Conservation (phyloP, 2,329 filamentous ascomycete species). For the Aspergillus novoparasiticus region DNA sequence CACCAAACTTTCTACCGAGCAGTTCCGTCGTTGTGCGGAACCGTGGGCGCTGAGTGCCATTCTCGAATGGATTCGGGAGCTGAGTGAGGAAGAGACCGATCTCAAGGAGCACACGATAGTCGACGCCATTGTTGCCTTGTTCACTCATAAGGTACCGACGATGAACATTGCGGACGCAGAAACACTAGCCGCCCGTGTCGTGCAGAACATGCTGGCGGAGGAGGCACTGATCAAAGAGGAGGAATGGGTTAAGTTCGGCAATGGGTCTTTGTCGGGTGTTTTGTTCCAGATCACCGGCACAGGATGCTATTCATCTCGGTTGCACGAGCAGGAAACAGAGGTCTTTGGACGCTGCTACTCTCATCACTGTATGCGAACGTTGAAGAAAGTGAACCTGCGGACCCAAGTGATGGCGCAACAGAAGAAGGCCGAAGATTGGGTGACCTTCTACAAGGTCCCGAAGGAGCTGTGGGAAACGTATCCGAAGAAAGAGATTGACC, state of each 20-base stretch:
- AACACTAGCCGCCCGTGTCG: constrained; percentile 74
- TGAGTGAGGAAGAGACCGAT: constrained; percentile 90
- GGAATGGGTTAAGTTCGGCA: constrained; percentile 95
- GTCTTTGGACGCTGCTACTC: constrained; percentile 84
- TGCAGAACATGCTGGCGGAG: constrained; percentile 76
- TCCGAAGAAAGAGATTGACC: constrained; percentile 83
- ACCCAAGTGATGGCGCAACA: constrained; percentile 69
- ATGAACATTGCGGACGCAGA: constrained; percentile 99
- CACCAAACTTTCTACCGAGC: constrained; percentile 74
- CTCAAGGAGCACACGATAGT: constrained; percentile 81
- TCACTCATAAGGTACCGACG: constrained; percentile 92
- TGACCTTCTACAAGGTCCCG: constrained; percentile 80
- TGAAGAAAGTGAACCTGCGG: constrained; percentile 91
- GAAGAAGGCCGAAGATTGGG: constrained; percentile 79
- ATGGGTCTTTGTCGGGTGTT: constrained; percentile 80
- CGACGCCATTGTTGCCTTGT: constrained; percentile 84
- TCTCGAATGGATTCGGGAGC: constrained; percentile 79
- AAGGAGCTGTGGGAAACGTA: constrained; percentile 73
- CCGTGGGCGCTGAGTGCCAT: constrained; percentile 94
- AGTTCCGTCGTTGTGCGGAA: constrained; percentile 82
- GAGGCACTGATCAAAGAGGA: constrained; percentile 83
- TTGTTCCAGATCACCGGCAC: constrained; percentile 89
- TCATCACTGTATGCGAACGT: constrained; percentile 86
- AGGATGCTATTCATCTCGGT: constrained; percentile 84
- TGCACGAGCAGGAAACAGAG: constrained; percentile 67